Evolutionary conservation across 176 grass and related monocot species (phyloP), one percentile per base, ranked within the genome.

Genomic region (Oryza coarctata): DNA sequence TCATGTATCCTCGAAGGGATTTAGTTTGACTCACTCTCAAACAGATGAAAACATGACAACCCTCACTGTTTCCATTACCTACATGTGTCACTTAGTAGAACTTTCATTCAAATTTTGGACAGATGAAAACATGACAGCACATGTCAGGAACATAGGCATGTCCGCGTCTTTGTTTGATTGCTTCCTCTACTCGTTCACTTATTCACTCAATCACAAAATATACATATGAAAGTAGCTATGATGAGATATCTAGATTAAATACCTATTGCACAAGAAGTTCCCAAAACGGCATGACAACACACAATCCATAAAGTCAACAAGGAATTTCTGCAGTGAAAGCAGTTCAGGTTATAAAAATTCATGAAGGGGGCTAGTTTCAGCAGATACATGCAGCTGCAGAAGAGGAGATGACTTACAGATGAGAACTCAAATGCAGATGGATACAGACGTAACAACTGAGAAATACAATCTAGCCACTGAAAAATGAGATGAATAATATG

Each of bases 231-330:
- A 83, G 41, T 26, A 85, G 62, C 35, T 61, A 73, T 35, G 25
- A 57, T n/a, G 15, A 35, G 15, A 30, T 30, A 65, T 44, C 30
- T 41, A 41, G 62, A 75, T 68, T 35, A 66, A 63, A 74, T 98
- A 98, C 96, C 96, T 95, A 70, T 98, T 98, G 83, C 93, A 98
- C 74, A 95, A 83, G 85, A 98, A 98, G 68, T 93, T 98, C 52
- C 96, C 96, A 71, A 95, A 98, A 27, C 91, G 92, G 30, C 90
- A 98, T 39, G 96, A 98, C 27, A 95, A 68, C 63, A 98, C 93
- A 67, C 88, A 92, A 87, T 98, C 96, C 93, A 95, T 85, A 77
- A 98, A 98, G 75, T 98, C 93, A 90, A 93, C 91, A 47, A 98
- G 85, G 65, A 98, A 98, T 66, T 82, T 93, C 96, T 98, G 89